phyloP scores from a whole-genome alignment of 192 early-diverging fungal genomes.

The Coemansia furcata region DNA sequence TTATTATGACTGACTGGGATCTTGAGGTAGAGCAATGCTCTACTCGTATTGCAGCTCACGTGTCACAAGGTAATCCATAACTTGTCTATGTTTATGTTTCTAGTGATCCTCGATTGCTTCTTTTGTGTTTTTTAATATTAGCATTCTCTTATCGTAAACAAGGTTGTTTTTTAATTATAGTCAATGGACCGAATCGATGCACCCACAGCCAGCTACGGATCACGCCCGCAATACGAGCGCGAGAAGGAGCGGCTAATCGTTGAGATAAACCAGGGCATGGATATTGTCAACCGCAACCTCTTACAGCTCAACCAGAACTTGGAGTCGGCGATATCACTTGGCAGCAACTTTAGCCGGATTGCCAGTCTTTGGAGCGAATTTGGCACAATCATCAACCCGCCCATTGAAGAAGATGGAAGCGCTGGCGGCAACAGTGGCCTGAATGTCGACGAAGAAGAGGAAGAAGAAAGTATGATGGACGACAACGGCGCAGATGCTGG shows the following conservation, averaged over 20 bases:
- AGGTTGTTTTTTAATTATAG: not conserved
- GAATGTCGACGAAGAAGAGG: not conserved
- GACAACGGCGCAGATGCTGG: not conserved
- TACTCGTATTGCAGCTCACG: slow-evolving; percentile 9
- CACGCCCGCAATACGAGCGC: slow-evolving; percentile 43
- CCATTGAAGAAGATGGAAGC: slow-evolving; percentile 13
- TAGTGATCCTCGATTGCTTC: not conserved
- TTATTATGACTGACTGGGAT: slow-evolving; percentile 23
- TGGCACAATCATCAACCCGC: slow-evolving; percentile 40
- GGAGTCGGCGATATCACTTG: slow-evolving; percentile 43
- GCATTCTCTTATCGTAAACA: not conserved
- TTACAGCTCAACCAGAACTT: slow-evolving; percentile 49
- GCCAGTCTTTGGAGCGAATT: slow-evolving; percentile 45
- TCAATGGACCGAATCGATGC: slow-evolving; percentile 37
- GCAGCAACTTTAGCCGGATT: slow-evolving; percentile 39
- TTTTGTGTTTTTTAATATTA: not conserved
- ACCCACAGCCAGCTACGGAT: slow-evolving; percentile 10
- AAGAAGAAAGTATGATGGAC: not conserved
- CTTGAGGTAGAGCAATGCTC: slow-evolving; percentile 21
- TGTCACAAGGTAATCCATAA: not conserved
- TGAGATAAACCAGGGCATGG: slow-evolving; percentile 49
- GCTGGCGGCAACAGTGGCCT: not conserved
- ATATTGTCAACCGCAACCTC: slow-evolving; percentile 35
- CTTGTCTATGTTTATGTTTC: not conserved
- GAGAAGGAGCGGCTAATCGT: slow-evolving; percentile 45